These are phyloP conservation scores for Rhodotorula babjevae DNA, from an alignment of 768 basidiomycete species.

Conservation along the genomic window DNA sequence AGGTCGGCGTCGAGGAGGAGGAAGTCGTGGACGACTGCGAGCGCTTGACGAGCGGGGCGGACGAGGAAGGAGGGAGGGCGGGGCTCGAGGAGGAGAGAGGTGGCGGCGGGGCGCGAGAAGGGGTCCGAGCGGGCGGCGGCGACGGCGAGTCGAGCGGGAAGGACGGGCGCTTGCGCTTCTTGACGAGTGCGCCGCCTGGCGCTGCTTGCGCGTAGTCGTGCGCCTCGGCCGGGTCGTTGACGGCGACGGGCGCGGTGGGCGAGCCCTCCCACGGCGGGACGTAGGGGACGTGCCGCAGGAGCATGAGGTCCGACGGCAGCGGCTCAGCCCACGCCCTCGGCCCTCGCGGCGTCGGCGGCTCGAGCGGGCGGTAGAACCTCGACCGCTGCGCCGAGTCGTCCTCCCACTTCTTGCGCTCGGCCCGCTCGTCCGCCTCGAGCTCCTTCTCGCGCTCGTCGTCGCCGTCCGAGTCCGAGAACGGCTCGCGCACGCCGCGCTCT, in stretches of 20 bases:
- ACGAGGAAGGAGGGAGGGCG: background rate
- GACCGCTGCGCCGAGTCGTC: background rate
- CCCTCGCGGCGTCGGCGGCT: background rate
- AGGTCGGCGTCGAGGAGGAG: background rate
- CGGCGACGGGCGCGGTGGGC: too few species aligned
- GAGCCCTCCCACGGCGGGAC: constrained; percentile 1
- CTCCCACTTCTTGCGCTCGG: background rate
- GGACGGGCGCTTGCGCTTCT: background rate
- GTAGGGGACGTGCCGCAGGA: background rate
- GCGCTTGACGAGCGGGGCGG: background rate
- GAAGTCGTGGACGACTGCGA: background rate
- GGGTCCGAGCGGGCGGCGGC: background rate
- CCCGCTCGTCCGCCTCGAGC: background rate
- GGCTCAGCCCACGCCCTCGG: background rate
- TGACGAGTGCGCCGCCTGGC: background rate
- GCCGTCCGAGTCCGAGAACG: constrained; percentile 27
- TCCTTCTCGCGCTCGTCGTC: background rate
- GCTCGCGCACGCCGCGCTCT: background rate
- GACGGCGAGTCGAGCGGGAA: background rate
- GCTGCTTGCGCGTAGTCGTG: too few species aligned
- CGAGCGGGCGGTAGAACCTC: background rate
- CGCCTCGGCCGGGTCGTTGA: too few species aligned
- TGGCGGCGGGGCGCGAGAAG: constrained; percentile 1
- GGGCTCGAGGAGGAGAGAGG: too few species aligned
- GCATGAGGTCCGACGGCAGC: background rate